phyloP scores from a whole-genome alignment of 345 rosid genomes.

The Euphorbia tirucalli region DNA sequence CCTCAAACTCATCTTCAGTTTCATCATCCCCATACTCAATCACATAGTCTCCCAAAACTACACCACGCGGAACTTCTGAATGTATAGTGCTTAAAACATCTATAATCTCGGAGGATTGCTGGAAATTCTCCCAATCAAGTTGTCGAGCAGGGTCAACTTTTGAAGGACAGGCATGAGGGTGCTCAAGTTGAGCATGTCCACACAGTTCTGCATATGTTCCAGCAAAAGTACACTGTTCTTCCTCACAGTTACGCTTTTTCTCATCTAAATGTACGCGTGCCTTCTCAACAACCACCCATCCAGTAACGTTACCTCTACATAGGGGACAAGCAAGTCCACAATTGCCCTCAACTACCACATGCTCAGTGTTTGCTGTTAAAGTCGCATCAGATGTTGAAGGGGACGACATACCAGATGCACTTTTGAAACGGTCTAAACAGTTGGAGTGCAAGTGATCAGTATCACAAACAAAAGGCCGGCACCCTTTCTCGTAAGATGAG shows the following conservation, averaged over 20 bases:
- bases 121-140: constrained; percentile 97
- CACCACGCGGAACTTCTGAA: constrained; percentile 93
- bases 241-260: constrained; percentile 79
- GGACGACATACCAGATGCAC: constrained; percentile 60
- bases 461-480: constrained; percentile 82
- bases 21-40: constrained; percentile 94
- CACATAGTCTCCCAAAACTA: constrained; percentile 94
- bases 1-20: constrained; percentile 83
- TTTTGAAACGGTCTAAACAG: constrained; percentile 82
- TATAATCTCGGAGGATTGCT: constrained; percentile 91
- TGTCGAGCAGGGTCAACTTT: constrained; percentile 83
- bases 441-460: constrained; percentile 89
- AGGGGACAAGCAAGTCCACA: constrained; percentile 75
- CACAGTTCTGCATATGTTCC: constrained; percentile 69
- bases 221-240: constrained; percentile 53
- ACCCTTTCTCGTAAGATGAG: constrained; percentile 75
- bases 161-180: constrained; percentile 88
- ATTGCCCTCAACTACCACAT: constrained; percentile 39
- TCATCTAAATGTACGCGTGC: constrained; percentile 72
- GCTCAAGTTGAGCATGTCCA: constrained; percentile 69
- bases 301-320: constrained; percentile 91
- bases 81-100: constrained; percentile 96
- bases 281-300: constrained; percentile 72
- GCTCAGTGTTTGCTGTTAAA: constrained; percentile 28
- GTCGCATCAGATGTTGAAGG: constrained; percentile 43